phyloP scores from a whole-genome alignment of 257 asterid genomes.

The Solanum infundibuliforme region DNA sequence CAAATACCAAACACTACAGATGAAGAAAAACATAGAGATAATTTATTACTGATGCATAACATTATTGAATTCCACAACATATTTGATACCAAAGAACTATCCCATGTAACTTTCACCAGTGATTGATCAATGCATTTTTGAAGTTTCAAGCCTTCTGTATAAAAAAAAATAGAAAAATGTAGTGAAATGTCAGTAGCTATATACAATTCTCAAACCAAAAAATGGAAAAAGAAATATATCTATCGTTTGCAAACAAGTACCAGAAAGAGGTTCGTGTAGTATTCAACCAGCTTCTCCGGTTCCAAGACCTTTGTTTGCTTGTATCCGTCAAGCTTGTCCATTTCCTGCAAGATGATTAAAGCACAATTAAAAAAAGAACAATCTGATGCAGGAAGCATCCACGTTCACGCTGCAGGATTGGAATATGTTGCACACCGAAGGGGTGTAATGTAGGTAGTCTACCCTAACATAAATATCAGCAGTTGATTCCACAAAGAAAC shows the following conservation, averaged over 20 bases:
- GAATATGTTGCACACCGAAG: background rate
- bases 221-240: too few species aligned
- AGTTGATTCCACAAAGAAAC: background rate
- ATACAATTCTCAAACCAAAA: background rate
- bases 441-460: background rate
- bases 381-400: background rate
- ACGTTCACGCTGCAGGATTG: background rate
- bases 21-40: background rate
- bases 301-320: slow-evolving; percentile 53
- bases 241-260: background rate
- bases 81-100: background rate
- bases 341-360: slow-evolving; percentile 17
- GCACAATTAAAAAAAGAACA: background rate
- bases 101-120: background rate
- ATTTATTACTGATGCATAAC: background rate
- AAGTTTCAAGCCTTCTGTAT: background rate
- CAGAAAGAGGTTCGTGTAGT: slow-evolving; percentile 25
- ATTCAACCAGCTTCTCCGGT: slow-evolving; percentile 8
- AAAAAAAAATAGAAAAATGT: background rate
- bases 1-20: background rate
- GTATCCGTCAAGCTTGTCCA: slow-evolving; percentile 54
- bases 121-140: background rate
- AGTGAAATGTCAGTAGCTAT: background rate
- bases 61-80: background rate
- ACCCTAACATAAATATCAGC: background rate